Conservation (phyloP, 2,329 filamentous ascomycete species). For the Aureobasidium sp. region DNA sequence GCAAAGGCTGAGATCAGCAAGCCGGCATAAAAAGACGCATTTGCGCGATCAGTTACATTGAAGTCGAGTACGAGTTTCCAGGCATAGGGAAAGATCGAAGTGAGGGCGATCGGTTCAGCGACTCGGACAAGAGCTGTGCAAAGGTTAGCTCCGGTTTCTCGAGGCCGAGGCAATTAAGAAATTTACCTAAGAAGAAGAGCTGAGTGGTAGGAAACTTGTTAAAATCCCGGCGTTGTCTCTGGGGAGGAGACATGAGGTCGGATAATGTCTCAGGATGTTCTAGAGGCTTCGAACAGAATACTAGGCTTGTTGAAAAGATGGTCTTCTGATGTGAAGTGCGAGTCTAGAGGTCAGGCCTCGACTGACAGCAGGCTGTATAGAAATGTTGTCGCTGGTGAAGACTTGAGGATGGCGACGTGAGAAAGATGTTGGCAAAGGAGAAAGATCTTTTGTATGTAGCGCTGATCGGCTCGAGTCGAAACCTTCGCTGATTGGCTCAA, state of each 20-base stretch:
- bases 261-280: background rate
- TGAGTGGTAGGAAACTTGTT: constrained; percentile 75
- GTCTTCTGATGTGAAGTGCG: background rate
- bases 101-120: constrained; percentile 86
- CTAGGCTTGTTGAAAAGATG: background rate
- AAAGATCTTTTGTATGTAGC: constrained; percentile 12
- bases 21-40: constrained; percentile 84
- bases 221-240: constrained; percentile 42
- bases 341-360: background rate
- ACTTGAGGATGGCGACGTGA: background rate
- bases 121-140: constrained; percentile 76
- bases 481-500: background rate
- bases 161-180: background rate
- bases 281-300: background rate
- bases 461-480: background rate
- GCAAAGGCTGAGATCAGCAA: constrained; percentile 82
- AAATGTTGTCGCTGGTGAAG: background rate
- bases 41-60: constrained; percentile 60
- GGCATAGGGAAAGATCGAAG: constrained; percentile 87
- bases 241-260: constrained; percentile 11
- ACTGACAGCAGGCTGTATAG: background rate
- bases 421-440: constrained; percentile 4
- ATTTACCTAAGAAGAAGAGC: constrained; percentile 74
- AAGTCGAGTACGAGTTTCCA: constrained; percentile 77
- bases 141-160: background rate